Base-by-base conservation (phyloP, 2,329 filamentous ascomycete genomes). In the Onygenales sp. region DNA sequence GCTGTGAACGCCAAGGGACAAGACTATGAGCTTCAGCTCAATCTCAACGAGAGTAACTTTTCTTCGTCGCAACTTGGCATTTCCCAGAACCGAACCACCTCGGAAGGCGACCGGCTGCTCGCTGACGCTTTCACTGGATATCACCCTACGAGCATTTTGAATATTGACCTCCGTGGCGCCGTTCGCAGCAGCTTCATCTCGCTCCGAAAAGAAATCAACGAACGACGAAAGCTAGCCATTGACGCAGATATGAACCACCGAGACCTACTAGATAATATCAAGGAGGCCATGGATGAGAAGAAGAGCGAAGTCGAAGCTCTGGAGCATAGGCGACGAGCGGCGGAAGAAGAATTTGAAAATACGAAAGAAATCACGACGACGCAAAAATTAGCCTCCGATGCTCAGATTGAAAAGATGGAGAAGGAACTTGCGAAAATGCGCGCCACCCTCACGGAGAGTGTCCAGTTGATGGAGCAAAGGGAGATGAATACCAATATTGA, bases 391-490 rank as follows among this genome's bases (percentile, higher is more conserved):
- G 86, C 85, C 6, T 88, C 85, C 2, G 93, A 97, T 67, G 84
- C 91, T 7, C 92, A 97, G 69, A 95, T 98, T 63, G 93, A 98
- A 71, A 93, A 93, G 76, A 94, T 96, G 86, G 93, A 98, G 73
- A 96, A 95, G 71, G 91, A 98, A 68, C 76, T 98, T n/a, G 87
- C 88, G 46, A 88, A 90, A 67, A 95, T 97, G 88, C 81, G 91
- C 42, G 82, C 86, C 2, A 86, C 85, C 9, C 75, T 96, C 33
- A 85, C 83, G 2, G 92, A 96, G 68, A 90, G 85, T 36, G 87
- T 96, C 51, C 88, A 96, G 70, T 71, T 95, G 47, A 86, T 96
- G 80, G 90, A 96, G 68, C 92, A 96, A 70, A 80, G 88, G 52
- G 91, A 97, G 74, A 95, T 97, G 82, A 95, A 91, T 63, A 93